phyloP scores from a whole-genome alignment of 2,329 filamentous ascomycete species.

The Fusarium haematococcum region DNA sequence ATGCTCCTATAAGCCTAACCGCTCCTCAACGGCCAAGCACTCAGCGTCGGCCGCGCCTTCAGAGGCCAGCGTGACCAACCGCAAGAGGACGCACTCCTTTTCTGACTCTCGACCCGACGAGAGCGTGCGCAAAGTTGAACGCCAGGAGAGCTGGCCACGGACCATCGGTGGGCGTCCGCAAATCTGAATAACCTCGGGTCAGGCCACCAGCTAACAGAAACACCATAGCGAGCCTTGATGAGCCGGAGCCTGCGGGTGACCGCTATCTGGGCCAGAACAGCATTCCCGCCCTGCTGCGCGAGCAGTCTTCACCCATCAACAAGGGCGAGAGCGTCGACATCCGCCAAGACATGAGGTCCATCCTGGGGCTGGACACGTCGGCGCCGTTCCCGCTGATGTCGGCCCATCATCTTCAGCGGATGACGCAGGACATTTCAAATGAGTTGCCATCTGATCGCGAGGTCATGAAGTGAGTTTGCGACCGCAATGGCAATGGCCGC shows the following conservation, averaged over 20 bases:
- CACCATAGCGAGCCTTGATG: conserved; percentile 58
- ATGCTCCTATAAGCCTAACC: conserved; percentile 75
- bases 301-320: conserved; percentile 67
- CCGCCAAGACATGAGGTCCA: conserved; percentile 73
- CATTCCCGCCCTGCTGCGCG: conserved; percentile 73
- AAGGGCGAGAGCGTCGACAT: conserved; percentile 67
- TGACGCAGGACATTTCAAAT: conserved; percentile 70
- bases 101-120: conserved; percentile 47
- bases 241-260: conserved; percentile 67
- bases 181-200: conserved; percentile 11
- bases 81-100: conserved; percentile 52
- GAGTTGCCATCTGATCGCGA: conserved; percentile 74
- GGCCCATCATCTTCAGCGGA: conserved; percentile 67
- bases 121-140: conserved; percentile 48
- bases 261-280: conserved; percentile 76
- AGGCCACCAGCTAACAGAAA: conserved; percentile 37
- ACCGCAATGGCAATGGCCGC: not conserved
- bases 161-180: conserved; percentile 51
- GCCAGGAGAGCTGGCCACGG: conserved; percentile 57
- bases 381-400: conserved; percentile 77
- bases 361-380: conserved; percentile 73
- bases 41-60: conserved; percentile 43
- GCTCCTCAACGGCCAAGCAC: conserved; percentile 54
- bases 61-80: conserved; percentile 40
- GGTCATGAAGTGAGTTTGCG: conserved; percentile 69